Percentiles rank a stretch among this genome's conserved stretches.
Evolutionary conservation across 805 yeast species (phyloP).

Genomic region (Wickerhamomyces subpelliculosus): DNA sequence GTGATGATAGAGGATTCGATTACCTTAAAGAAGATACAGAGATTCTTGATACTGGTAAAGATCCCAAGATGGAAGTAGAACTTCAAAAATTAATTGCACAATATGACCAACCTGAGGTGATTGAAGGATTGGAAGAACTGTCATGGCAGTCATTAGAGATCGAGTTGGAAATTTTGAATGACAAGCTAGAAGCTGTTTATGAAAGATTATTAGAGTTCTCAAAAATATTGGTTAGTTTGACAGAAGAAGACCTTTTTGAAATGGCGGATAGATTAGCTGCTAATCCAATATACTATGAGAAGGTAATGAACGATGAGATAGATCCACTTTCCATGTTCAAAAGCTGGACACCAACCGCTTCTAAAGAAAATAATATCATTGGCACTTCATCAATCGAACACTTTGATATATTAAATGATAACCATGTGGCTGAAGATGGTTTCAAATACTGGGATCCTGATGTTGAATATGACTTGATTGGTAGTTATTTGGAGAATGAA

Average conservation of each 20-base stretch:
- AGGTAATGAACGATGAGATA: neutral
- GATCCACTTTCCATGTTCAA: neutral
- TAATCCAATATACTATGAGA: slow-evolving; percentile 1
- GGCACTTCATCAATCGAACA: too few species aligned
- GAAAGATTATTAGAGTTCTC: slow-evolving; percentile 1
- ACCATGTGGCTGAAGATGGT: neutral
- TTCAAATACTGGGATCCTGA: slow-evolving; percentile 1
- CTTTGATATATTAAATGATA: neutral
- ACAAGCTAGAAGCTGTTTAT: neutral
- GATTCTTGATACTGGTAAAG: neutral
- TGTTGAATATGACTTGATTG: neutral
- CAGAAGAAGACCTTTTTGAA: neutral
- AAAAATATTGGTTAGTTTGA: neutral
- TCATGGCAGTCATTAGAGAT: neutral
- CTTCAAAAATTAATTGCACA: neutral
- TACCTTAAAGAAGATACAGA: neutral
- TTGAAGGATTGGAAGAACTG: neutral
- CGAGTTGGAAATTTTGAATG: slow-evolving; percentile 1
- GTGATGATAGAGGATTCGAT: neutral
- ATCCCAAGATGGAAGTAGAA: neutral
- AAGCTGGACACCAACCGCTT: too few species aligned
- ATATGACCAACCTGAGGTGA: neutral
- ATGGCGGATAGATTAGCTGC: neutral
- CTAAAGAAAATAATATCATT: neutral
- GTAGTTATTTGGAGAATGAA: neutral